Base-by-base conservation (phyloP, 2,329 filamentous ascomycete species). In the Pezicula radicicola region DNA sequence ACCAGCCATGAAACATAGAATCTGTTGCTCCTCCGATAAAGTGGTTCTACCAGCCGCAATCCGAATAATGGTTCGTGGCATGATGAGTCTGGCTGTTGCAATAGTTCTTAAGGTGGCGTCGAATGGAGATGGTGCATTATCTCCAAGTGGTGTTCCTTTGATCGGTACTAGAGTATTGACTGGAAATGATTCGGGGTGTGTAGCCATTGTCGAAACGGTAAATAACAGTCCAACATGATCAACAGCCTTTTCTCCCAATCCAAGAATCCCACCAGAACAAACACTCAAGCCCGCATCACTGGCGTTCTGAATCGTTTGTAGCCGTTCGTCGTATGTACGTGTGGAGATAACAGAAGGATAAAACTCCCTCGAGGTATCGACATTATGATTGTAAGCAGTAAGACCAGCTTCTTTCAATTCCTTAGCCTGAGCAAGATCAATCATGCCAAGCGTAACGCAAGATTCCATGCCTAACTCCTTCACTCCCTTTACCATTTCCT, bases 391-490 rank as follows among this genome's bases (percentile, higher is more conserved):
- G 72, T 96, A 96, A 0, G 91, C 91, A 15, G 91, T 96, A 62
- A 96, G 72, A 0, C 91, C 91, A 0, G 91, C 91, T 2, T 84
- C 83, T 67, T 91, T 91, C 58, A 96, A 79, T 72, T 94, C 88
- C 64, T 81, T 81, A 27, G 91, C 91, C 75, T 96, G 91, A 59
- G 78, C 76, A 6, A 77, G 79, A 69, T 96, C 89, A 62, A 96
- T 91, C 91, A 96, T 96, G 61, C 91, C 91, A 18, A 96, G 79
- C 1, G 91, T 96, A n/a, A 96, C 91, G 68, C 91, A 96, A 7
- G 85, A 86, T 70, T 96, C 91, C 89, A 96, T 93, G 45, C 86
- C 89, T 79, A 96, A 79, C 1, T 72, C 86, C 25, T 87, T 80
- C 18, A 96, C 89, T 1, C 91, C 91, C 51, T 83, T 78, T 4